Base-by-base conservation (phyloP, 306 rosid genomes). In the Rosa persica region DNA sequence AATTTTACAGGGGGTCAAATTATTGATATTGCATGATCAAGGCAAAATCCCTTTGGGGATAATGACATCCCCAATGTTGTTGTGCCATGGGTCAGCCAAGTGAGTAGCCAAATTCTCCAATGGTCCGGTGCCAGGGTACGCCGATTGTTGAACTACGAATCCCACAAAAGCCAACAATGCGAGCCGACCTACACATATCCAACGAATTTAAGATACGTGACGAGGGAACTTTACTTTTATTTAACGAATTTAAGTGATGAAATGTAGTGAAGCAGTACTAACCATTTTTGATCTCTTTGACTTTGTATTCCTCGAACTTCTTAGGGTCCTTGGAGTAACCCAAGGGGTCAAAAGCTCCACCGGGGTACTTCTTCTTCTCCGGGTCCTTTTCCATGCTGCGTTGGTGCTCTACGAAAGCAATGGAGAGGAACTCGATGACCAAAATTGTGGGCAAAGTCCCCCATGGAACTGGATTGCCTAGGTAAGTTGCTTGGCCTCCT, bases 31-130 rank as follows among this genome's bases (percentile, higher is more conserved):
- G 60, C 48, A 16, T 9, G 46, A 44, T 85, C 83, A 88, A 4
- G 88, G 89, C 7, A 19, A 84, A 85, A 90, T 0, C 13, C 74
- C 23, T 82, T 17, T 82, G 8, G 99, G 99, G 72, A 96, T 93
- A 74, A 96, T 12, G 78, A 96, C 1, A 58, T 93, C 87, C 47
- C 99, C 99, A 73, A 96, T 96, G 96, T 90, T 96, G 88, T 91
- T 96, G 93, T 96, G 99, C 99, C 99, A 96, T 78, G 99, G 99
- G 78, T 96, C 99, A 84, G 99, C 98, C 97, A 96, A 86, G 89
- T 96, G 99, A 83, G 97, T 70, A 0, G 97, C 99, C 94, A 96
- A 86, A 82, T 96, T 96, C 93, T 96, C 99, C 93, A 96, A 82
- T 0, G 99, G 99, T 74, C 99, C 99, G 4, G 99, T 96, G n/a